phyloP scores from a whole-genome alignment of 768 basidiomycete species.

The Auriculariales sp. region DNA sequence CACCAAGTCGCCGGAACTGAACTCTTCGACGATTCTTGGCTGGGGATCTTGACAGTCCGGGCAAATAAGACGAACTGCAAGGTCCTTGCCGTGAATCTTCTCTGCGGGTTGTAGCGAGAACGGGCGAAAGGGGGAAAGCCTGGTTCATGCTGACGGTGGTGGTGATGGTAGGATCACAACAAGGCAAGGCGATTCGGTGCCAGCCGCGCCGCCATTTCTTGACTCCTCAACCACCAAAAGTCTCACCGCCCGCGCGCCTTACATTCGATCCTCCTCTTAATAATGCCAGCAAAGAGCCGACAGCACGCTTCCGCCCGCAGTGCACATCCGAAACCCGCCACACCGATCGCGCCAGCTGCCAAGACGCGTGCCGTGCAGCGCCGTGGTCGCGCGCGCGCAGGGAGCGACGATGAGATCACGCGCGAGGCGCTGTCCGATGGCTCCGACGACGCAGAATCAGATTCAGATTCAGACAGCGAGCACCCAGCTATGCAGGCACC shows the following conservation, averaged over 20 bases:
- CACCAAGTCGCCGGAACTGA: slow-evolving; percentile 93
- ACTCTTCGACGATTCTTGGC: slow-evolving; percentile 93
- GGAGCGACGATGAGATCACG: slow-evolving; percentile 68
- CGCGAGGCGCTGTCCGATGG: slow-evolving; percentile 51
- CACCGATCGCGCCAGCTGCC: background rate
- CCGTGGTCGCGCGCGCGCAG: slow-evolving; percentile 14
- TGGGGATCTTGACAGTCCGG: slow-evolving; percentile 91
- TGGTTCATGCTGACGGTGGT: slow-evolving; percentile 53
- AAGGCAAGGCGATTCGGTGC: no score
- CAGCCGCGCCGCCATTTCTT: no score
- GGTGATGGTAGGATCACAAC: no score
- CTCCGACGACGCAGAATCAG: slow-evolving; percentile 21
- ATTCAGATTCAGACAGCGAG: slow-evolving; percentile 30
- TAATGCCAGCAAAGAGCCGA: no score
- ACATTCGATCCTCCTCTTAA: no score
- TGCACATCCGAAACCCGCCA: background rate
- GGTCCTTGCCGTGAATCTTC: slow-evolving; percentile 62
- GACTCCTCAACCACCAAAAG: no score
- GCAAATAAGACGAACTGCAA: slow-evolving; percentile 82
- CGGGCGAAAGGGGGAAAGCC: slow-evolving; percentile 57
- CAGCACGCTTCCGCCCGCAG: background rate
- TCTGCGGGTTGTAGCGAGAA: slow-evolving; percentile 18
- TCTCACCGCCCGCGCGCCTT: no score
- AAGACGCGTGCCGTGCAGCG: slow-evolving; percentile 8
- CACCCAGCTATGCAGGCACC: slow-evolving; percentile 28